Evolutionary conservation across 164 flowering plant genomes (phyloP).

Genomic region (Nymphaea thermarum): DNA sequence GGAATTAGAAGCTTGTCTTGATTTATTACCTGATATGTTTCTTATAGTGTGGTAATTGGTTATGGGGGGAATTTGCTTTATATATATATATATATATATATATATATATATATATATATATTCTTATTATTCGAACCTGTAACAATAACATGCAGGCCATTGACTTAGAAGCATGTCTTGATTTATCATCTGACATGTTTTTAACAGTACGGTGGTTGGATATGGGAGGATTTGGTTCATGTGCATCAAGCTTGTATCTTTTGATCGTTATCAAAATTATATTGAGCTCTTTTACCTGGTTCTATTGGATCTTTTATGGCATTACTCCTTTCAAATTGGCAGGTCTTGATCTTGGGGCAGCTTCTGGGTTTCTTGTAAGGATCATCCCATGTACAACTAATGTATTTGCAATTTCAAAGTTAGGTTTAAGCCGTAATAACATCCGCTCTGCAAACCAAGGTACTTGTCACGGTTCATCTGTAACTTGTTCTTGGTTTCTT

Average conservation of each 20-base stretch:
- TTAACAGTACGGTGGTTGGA: background rate
- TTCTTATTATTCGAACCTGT: too few species aligned
- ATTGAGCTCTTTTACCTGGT: background rate
- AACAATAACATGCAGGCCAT: background rate
- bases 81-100: too few species aligned
- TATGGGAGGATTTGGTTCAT: background rate
- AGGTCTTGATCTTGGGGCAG: constrained; percentile 34
- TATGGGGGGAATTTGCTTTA: too few species aligned
- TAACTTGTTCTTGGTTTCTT: background rate
- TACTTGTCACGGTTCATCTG: background rate
- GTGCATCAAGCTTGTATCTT: background rate
- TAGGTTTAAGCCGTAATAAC: constrained; percentile 53
- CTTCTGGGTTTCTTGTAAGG: constrained; percentile 40
- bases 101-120: too few species aligned
- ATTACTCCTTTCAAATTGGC: constrained; percentile 4
- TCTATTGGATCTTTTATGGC: background rate
- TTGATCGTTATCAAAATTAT: background rate
- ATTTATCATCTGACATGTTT: background rate
- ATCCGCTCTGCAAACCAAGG: constrained; percentile 25
- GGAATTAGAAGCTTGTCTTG: too few species aligned
- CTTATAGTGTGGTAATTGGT: too few species aligned
- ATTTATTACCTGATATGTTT: too few species aligned
- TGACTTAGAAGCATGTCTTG: background rate
- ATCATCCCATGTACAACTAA: constrained; percentile 70
- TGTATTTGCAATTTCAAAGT: constrained; percentile 41